These are phyloP conservation scores for Psidium friedrichsthalianum DNA, from an alignment of 345 rosid species.

Conservation along the genomic window DNA sequence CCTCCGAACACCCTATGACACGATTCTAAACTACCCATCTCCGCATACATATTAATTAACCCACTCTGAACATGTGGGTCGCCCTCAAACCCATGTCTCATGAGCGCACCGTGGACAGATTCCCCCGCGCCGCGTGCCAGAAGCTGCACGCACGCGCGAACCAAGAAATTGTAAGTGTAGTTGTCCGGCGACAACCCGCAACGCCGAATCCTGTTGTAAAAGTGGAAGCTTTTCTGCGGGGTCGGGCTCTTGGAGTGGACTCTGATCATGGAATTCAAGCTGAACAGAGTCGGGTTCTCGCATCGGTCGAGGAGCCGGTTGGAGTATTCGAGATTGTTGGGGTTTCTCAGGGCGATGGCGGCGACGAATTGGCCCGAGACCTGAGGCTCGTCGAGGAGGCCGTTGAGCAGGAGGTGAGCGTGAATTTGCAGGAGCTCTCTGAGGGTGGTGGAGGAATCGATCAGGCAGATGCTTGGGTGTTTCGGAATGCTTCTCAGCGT, in stretches of 20 bases:
- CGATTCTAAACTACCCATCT: slow-evolving; percentile 28
- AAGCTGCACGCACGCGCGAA: slow-evolving; percentile 33
- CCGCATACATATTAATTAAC: slow-evolving; percentile 41
- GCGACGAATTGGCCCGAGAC: slow-evolving; percentile 43
- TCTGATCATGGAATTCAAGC: slow-evolving; percentile 52
- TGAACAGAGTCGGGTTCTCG: slow-evolving; percentile 29
- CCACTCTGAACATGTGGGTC: slow-evolving; percentile 55
- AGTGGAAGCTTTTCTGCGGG: slow-evolving; percentile 30
- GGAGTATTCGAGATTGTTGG: slow-evolving; percentile 29
- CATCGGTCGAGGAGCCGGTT: slow-evolving; percentile 34
- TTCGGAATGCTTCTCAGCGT: slow-evolving; percentile 5
- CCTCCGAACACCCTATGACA: slow-evolving; percentile 28
- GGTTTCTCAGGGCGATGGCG: slow-evolving; percentile 34
- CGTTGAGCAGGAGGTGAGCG: slow-evolving; percentile 32
- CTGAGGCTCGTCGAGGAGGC: slow-evolving; percentile 26
- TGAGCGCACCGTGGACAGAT: slow-evolving; percentile 24
- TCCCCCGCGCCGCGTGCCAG: slow-evolving; percentile 15
- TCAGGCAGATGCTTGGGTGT: slow-evolving; percentile 10
- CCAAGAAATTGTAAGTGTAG: slow-evolving; percentile 47
- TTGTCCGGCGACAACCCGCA: slow-evolving; percentile 42
- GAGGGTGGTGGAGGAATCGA: slow-evolving; percentile 13
- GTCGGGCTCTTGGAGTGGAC: slow-evolving; percentile 38
- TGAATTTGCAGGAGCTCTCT: slow-evolving; percentile 44
- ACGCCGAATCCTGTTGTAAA: slow-evolving; percentile 17
- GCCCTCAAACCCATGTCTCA: slow-evolving; percentile 41